Base-by-base conservation (phyloP, 1,284 basidiomycete species). In the Coniferiporia sulphurascens region DNA sequence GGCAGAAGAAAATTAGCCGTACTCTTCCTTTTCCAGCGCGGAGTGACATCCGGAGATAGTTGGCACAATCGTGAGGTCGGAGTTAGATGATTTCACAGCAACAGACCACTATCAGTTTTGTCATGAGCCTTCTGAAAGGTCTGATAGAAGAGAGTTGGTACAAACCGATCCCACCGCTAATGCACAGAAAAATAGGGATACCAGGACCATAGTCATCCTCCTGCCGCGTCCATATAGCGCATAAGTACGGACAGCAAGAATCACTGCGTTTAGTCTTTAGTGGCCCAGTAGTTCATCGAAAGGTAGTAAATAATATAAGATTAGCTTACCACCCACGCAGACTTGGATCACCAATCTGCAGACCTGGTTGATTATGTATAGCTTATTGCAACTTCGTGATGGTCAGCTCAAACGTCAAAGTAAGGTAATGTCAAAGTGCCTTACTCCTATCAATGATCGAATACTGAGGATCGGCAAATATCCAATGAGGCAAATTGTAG, bases 161-260 rank as follows among this genome's bases (percentile, higher is more conserved):
- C 15, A 12, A 46, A 48, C 7, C 8, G 15, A 9, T 38, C 55
- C 22, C 52, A 62, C 56, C 15, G 34, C 32, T 48, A 53, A 48
- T 32, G 38, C 44, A 41, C 48, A 36, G 50, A 62, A 41, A 6
- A 59, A 52, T 7, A 48, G 27, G 32, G 48, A 19, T 36, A 50
- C 61, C 17, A 52, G 52, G 43, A 10, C 48, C 36, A 35, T 52
- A 19, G 10, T 48, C 17, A 62, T 48, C 1, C 13, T 38, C 13
- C 15, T 10, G 17, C 43, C 52, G 10, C 58, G 41, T 22, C 56
- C 55, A 17, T 59, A 62, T 13, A 62, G 22, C 13, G 61, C 61
- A 44, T 59, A 62, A 6, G 58, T 62, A 7, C 61, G 61, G n/a
- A 62, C 15, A 13, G 59, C 55, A 7, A 62, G 35, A 3, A 62